These are phyloP conservation scores for Aspergillus saccharolyticus DNA, from an alignment of 495 filamentous ascomycete species.

Conservation along the genomic window DNA sequence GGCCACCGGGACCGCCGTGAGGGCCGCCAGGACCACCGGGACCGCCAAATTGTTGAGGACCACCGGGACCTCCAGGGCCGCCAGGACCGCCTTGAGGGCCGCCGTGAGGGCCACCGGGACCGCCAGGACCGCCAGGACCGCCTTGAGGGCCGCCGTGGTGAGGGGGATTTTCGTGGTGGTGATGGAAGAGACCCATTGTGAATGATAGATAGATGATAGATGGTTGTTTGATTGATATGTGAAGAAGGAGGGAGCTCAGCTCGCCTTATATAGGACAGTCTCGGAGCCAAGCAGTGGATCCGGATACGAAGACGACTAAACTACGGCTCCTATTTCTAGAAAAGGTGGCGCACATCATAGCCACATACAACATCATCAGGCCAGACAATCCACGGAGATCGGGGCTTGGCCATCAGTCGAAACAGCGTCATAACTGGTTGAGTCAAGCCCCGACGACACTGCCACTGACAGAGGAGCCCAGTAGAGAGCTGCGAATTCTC, in stretches of 20 bases:
- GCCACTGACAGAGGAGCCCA: not conserved
- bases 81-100: not conserved
- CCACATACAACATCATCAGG: not conserved
- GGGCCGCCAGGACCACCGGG: too few relatives aligned
- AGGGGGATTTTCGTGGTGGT: constrained; percentile 1
- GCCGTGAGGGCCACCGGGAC: not conserved
- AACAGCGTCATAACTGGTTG: not conserved
- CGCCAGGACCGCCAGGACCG: not conserved
- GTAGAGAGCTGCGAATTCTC: not conserved
- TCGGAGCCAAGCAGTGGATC: not conserved
- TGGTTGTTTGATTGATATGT: not conserved
- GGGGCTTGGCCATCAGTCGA: not conserved
- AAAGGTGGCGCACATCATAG: not conserved
- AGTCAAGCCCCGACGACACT: not conserved
- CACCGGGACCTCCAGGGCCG: not conserved
- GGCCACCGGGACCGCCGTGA: not conserved
- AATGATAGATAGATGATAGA: constrained; percentile 1
- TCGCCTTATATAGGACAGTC: not conserved
- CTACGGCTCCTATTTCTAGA: not conserved
- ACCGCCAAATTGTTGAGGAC: not conserved
- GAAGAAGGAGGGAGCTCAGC: not conserved
- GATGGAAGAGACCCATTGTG: constrained; percentile 5
- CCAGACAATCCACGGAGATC: not conserved
- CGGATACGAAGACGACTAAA: not conserved
- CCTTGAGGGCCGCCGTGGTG: not conserved